phyloP scores from a whole-genome alignment of 345 rosid genomes.

The Brassica incana region DNA sequence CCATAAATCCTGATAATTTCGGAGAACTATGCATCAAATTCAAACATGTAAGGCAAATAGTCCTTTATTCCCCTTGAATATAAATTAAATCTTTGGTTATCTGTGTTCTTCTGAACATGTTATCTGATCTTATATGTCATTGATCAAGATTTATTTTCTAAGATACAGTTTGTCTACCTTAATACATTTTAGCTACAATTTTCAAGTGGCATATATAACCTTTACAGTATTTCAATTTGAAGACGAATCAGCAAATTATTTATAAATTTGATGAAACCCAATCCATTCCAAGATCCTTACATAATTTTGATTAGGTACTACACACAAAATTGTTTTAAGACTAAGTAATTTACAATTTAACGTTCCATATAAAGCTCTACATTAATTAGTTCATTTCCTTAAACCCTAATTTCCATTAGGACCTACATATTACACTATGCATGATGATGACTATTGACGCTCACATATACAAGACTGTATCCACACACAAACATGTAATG shows the following conservation, averaged over 20 bases:
- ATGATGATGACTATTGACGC: neutral
- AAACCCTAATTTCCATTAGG: conserved; percentile 1
- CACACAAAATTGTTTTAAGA: neutral
- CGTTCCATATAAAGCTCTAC: conserved; percentile 10
- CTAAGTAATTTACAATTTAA: neutral
- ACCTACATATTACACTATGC: neutral
- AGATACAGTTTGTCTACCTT: conserved; percentile 10
- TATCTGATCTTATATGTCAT: conserved; percentile 9
- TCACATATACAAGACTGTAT: no score
- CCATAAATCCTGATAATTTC: conserved; percentile 27
- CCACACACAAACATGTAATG: no score
- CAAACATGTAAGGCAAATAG: conserved; percentile 26
- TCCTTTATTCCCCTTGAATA: conserved; percentile 4
- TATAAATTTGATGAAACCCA: neutral
- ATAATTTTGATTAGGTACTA: neutral
- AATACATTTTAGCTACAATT: neutral
- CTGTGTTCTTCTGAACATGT: conserved; percentile 4
- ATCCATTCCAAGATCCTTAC: neutral
- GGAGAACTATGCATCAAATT: neutral
- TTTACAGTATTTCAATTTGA: neutral
- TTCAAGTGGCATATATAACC: neutral
- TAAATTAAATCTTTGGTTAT: neutral
- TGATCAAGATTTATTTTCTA: neutral
- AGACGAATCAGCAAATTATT: neutral
- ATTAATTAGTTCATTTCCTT: neutral